These are phyloP conservation scores for Yarrowia deformans DNA, from an alignment of 805 yeast genomes.

Conservation along the genomic window DNA sequence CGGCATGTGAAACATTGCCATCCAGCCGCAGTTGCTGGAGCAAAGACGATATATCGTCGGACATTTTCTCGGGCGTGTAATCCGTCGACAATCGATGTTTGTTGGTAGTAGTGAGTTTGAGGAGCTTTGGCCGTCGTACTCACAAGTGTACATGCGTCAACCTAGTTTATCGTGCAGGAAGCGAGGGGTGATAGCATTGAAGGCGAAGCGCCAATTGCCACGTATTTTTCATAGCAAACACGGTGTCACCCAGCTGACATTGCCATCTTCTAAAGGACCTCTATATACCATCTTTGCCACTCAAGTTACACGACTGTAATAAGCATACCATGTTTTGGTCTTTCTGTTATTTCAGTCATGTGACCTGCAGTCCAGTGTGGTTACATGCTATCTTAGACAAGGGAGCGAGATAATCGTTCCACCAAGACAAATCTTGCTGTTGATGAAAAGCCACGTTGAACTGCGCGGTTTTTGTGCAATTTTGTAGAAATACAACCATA, in stretches of 20 bases:
- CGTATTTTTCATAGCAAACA: neutral
- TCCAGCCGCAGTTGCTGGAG: constrained; percentile 25
- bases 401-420: neutral
- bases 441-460: neutral
- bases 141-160: constrained; percentile 14
- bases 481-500: too few relatives aligned
- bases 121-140: constrained; percentile 23
- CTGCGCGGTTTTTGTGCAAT: too few relatives aligned
- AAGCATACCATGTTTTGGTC: neutral
- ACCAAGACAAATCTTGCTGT: neutral
- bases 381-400: constrained; percentile 16
- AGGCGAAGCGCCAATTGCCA: neutral
- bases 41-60: constrained; percentile 30
- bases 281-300: too few relatives aligned
- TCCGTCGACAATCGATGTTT: constrained; percentile 4
- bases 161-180: constrained; percentile 38
- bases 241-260: too few relatives aligned
- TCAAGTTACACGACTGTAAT: too few relatives aligned
- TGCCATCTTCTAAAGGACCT: too few relatives aligned
- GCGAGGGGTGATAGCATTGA: constrained; percentile 34
- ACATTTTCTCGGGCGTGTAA: constrained; percentile 19
- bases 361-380: constrained; percentile 13
- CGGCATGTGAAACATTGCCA: neutral
- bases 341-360: neutral
- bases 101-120: constrained; percentile 1